Base-by-base conservation (phyloP, 129 eudicot species). In the Chrysanthemum makinoi region DNA sequence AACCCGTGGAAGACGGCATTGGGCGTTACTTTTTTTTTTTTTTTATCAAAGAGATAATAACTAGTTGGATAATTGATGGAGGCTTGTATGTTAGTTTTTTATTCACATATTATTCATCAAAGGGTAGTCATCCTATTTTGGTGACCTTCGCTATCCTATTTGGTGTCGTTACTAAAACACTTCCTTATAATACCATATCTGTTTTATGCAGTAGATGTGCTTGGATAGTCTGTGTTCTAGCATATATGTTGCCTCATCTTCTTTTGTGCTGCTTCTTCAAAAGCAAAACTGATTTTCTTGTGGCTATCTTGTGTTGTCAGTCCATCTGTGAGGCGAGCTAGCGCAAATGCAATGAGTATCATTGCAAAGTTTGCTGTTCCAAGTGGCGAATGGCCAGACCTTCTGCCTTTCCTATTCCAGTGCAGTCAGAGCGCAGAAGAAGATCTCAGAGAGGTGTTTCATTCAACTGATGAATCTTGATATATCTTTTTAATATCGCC, bases 271-370 rank as follows among this genome's bases (percentile, higher is more conserved):
- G 43, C 64, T 24, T 72, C 57, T 62, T 73, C 43, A 14, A 56
- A 46, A 75, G 52, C 16, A 35, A 62, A 60, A 11, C 22, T 59
- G 70, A 70, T 59, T 69, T 57, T 52, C 11, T 79, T 74, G 46
- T 57, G 70, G 53, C 6, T 30, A 35, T 82, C 65, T 76, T 71
- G 54, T 53, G 69, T 73, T 82, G 70, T 59, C 89, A 93, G 96
- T 79, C 90, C 89, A 77, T 88, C 92, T n/a, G 96, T 89, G 66
- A 87, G 96, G 79, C 84, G 95, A 83, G 98, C 98, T 54, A 93
- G 98, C 75, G 96, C 98, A 77, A 93, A 93, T 85, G 98, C 85
- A 69, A 88, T 87, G 28, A 93, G 93, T 73, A 85, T 87, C 55
- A 75, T 93, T 51, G 98, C 98, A 33, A 93, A 93, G 77, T 82